These are phyloP conservation scores for Aspergillus floridensis DNA, from an alignment of 2,329 filamentous ascomycete species.

Conservation along the genomic window DNA sequence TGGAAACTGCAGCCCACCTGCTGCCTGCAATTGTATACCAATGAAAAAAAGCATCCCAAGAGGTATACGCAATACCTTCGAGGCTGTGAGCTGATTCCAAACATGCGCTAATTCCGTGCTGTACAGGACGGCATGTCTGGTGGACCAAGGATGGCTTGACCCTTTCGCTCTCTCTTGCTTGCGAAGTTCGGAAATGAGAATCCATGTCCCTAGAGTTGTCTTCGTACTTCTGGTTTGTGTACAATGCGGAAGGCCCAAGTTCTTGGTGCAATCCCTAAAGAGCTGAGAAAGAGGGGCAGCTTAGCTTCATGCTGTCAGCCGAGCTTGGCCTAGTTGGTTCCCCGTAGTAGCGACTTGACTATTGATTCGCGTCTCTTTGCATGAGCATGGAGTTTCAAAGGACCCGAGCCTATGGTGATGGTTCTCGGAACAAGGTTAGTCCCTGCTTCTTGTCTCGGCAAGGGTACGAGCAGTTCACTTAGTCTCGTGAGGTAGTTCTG, in stretches of 20 bases:
- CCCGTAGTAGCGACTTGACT: background rate
- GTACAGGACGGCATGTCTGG: background rate
- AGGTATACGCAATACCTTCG: background rate
- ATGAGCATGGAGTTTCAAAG: background rate
- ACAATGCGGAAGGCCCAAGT: background rate
- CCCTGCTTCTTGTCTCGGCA: background rate
- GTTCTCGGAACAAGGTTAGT: background rate
- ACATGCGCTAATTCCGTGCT: background rate
- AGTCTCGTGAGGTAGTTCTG: background rate
- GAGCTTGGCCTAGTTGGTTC: background rate
- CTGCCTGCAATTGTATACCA: background rate
- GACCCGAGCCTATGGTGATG: background rate
- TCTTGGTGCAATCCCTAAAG: background rate
- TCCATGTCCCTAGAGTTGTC: background rate
- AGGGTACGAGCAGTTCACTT: background rate
- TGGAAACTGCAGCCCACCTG: background rate
- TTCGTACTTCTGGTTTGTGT: background rate
- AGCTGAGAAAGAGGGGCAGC: conserved; percentile 1
- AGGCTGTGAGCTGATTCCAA: background rate
- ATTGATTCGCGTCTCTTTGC: background rate
- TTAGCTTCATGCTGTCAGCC: conserved; percentile 4
- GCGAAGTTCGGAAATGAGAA: background rate
- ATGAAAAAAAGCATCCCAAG: background rate
- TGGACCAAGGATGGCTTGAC: background rate
- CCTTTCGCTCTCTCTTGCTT: background rate